Conservation (phyloP, 2,329 filamentous ascomycete genomes). For the Nemania sp. region DNA sequence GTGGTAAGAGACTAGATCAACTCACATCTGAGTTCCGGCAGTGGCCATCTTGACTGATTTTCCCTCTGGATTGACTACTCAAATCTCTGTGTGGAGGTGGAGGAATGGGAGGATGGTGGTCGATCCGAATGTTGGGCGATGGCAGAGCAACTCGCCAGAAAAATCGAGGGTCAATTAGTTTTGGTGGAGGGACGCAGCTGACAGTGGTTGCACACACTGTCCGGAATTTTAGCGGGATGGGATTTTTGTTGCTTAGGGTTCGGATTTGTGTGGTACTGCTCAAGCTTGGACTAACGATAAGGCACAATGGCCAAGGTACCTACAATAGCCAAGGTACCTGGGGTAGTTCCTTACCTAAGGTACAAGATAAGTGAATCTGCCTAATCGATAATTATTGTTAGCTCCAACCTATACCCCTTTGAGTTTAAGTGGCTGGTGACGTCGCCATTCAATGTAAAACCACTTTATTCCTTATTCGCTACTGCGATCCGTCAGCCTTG, state of each 20-base stretch:
- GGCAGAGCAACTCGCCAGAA: slow-evolving; percentile 37
- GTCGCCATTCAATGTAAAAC: slow-evolving; percentile 21
- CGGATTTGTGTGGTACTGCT: slow-evolving; percentile 46
- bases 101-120: slow-evolving; percentile 38
- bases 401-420: slow-evolving; percentile 2
- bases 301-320: background rate
- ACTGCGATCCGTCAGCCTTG: slow-evolving; percentile 48
- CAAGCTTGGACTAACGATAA: background rate
- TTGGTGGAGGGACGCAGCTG: slow-evolving; percentile 41
- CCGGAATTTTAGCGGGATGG: slow-evolving; percentile 43
- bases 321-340: background rate
- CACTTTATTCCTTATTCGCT: slow-evolving; percentile 41
- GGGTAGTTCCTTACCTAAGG: too few relatives aligned
- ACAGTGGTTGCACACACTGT: slow-evolving; percentile 45
- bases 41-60: slow-evolving; percentile 68
- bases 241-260: slow-evolving; percentile 51
- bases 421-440: slow-evolving; percentile 33
- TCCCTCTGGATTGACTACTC: slow-evolving; percentile 52
- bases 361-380: too few relatives aligned
- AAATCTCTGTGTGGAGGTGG: slow-evolving; percentile 50
- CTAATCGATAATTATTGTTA: slow-evolving; percentile 37
- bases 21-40: slow-evolving; percentile 73
- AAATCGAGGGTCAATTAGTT: slow-evolving; percentile 39
- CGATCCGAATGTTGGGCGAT: slow-evolving; percentile 41
- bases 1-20: slow-evolving; percentile 32